Base-by-base conservation (phyloP, 495 filamentous ascomycete species). In the Xylaria nigripes region DNA sequence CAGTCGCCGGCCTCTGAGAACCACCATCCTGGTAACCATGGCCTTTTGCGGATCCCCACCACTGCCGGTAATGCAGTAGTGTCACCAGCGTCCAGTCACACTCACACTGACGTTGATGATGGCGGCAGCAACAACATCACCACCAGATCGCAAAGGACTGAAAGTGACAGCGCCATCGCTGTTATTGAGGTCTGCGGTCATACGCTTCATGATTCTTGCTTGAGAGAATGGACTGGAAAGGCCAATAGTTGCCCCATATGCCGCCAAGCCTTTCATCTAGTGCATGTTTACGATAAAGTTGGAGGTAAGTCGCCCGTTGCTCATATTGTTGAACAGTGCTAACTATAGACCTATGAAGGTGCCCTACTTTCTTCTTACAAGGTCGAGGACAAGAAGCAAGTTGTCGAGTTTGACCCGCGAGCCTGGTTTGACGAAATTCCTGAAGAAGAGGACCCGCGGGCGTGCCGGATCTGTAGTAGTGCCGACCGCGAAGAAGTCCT, bases 241-340 rank as follows among this genome's bases (percentile, higher is more conserved):
- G 92, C 94, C 51, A 99, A 97, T 70, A 96, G 90, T 66, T 99
- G 93, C 66, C 93, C 93, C 13, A 94, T 97, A 68, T 99, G 93
- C 68, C 87, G 93, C 52, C 85, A 86, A 62, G 85, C 75, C 61
- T 97, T 97, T 72, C 89, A 96, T 69, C 68, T 83, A 61, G 94
- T 97, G 50, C 83, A 91, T 64, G 84, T 96, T 50, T 86, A 81
- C 61, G 81, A 86, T 55, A 80, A 75, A 51, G 68, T 87, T 65
- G 85, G 85, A 76, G 89, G 90, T 94, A 79, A 70, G 81, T 76
- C 58, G 34, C 56, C n/a, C 5, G 36, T 44, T 15, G 24, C 58
- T 9, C 41, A 22, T 47, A 22, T 55, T 22, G 45, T 18, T 43
- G 29, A 36, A 47, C 38, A 40, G 49, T 58, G 40, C 62, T 70